Evolutionary conservation across 176 grass and related monocot genomes (phyloP).

Genomic region (Zea luxurians): DNA sequence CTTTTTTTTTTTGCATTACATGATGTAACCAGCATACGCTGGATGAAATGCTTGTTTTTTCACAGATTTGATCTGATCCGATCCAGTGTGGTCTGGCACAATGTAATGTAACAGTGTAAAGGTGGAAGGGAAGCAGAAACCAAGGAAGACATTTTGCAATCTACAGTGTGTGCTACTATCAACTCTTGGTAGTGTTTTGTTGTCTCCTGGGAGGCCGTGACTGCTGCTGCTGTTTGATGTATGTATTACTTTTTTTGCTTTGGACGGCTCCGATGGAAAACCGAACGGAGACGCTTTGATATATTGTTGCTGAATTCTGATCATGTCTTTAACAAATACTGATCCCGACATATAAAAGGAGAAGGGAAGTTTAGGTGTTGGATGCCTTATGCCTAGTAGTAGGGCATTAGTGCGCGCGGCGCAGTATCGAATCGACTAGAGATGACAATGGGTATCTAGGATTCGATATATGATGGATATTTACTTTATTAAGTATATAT

Average conservation of each 20-base stretch:
- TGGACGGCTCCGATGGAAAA: background rate
- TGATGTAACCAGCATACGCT: background rate
- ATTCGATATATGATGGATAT: too few species aligned
- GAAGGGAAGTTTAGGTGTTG: background rate
- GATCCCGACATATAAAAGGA: background rate
- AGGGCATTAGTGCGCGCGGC: too few species aligned
- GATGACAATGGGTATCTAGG: too few species aligned
- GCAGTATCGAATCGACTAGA: too few species aligned
- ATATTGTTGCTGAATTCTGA: too few species aligned
- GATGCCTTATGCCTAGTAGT: too few species aligned
- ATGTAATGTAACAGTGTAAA: slow-evolving; percentile 9
- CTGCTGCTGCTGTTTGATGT: background rate
- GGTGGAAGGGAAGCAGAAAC: background rate
- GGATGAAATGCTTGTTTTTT: background rate
- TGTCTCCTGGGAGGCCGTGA: background rate
- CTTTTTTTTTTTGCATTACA: background rate
- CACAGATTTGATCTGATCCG: background rate
- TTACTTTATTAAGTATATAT: too few species aligned
- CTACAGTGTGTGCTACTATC: background rate
- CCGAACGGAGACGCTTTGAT: background rate
- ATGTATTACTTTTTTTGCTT: background rate
- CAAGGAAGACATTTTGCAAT: background rate
- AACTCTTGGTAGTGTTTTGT: background rate
- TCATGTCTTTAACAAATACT: too few species aligned
- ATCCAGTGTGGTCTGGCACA: background rate